Conservation (phyloP, 2,329 filamentous ascomycete genomes). For the Exophiala calicioides region DNA sequence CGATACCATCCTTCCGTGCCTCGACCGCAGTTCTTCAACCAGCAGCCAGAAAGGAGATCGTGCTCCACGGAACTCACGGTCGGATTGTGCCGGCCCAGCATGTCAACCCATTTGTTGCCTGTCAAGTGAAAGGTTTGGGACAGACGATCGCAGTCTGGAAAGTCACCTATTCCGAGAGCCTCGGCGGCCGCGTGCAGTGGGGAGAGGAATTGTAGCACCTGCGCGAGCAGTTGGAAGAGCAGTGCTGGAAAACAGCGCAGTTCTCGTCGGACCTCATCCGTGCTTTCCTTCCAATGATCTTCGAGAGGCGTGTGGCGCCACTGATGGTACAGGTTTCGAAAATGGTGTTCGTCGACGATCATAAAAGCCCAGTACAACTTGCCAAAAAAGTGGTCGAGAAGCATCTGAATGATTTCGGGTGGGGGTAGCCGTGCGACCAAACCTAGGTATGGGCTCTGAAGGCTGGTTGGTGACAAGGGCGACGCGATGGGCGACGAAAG, state of each 20-base stretch:
- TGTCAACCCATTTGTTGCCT: slow-evolving; percentile 4
- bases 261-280: not conserved
- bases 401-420: not conserved
- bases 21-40: slow-evolving; percentile 14
- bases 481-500: too few relatives aligned
- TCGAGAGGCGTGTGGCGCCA: not conserved
- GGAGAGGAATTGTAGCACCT: slow-evolving; percentile 4
- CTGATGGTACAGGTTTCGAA: slow-evolving; percentile 1
- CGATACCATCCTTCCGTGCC: slow-evolving; percentile 15
- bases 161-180: slow-evolving; percentile 3
- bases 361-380: slow-evolving; percentile 11
- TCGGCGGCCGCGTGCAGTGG: not conserved
- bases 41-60: slow-evolving; percentile 6
- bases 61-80: slow-evolving; percentile 11
- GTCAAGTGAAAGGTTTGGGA: slow-evolving; percentile 5
- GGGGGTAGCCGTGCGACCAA: slow-evolving; percentile 7
- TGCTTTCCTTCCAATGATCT: not conserved
- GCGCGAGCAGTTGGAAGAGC: slow-evolving; percentile 12
- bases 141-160: slow-evolving; percentile 5
- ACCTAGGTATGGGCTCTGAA: slow-evolving; percentile 2
- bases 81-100: slow-evolving; percentile 13
- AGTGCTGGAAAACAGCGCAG: slow-evolving; percentile 12
- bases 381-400: slow-evolving; percentile 7
- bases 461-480: too few relatives aligned
- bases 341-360: slow-evolving; percentile 11